Percentiles rank a stretch among this genome's conserved stretches.
These are phyloP conservation scores for Calonectria hawksworthii DNA, from an alignment of 2,329 filamentous ascomycete genomes.

Conservation along the genomic window DNA sequence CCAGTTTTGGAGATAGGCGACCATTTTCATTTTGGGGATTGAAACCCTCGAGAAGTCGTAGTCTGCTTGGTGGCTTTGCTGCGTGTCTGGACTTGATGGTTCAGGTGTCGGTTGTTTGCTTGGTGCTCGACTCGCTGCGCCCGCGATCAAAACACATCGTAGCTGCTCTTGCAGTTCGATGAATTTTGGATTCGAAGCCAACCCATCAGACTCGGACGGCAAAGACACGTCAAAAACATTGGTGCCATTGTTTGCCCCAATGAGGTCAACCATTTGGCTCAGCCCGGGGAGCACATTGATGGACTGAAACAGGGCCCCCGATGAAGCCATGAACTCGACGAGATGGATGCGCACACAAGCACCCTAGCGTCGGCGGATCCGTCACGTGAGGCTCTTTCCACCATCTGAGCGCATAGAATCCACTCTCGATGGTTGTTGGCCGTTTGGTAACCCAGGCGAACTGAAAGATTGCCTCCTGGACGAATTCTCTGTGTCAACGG, in stretches of 20 bases:
- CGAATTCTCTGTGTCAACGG: neutral
- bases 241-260: neutral
- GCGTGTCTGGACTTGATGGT: slow-evolving; percentile 28
- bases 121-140: slow-evolving; percentile 43
- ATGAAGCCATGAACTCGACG: neutral
- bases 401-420: neutral
- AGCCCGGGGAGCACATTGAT: neutral
- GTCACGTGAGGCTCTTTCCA: neutral
- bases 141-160: slow-evolving; percentile 56
- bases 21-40: slow-evolving; percentile 44
- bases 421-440: neutral
- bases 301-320: neutral
- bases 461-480: neutral
- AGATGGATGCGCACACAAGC: neutral
- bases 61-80: slow-evolving; percentile 31
- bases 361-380: neutral
- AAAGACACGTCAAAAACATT: neutral
- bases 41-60: slow-evolving; percentile 44
- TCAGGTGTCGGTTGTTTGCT: slow-evolving; percentile 48
- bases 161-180: slow-evolving; percentile 61
- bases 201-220: slow-evolving; percentile 45
- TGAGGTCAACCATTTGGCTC: slow-evolving; percentile 6
- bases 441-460: neutral
- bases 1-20: slow-evolving; percentile 61
- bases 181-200: slow-evolving; percentile 56